These are phyloP conservation scores for Penicillium alfredii DNA, from an alignment of 495 filamentous ascomycete genomes.

Conservation along the genomic window DNA sequence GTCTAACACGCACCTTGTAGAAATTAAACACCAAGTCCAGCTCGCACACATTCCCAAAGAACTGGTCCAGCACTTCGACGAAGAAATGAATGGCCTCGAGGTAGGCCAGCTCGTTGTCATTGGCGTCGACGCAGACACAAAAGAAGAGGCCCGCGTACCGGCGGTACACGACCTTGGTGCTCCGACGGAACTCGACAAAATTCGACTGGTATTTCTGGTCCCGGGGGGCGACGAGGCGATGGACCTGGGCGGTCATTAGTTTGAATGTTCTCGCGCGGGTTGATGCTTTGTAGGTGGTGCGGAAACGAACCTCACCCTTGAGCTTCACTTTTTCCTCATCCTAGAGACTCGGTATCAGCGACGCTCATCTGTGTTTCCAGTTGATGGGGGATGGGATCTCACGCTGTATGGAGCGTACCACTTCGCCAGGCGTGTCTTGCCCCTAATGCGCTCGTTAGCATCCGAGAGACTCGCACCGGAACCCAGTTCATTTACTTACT, in stretches of 20 bases:
- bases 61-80: conserved; percentile 94
- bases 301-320: conserved; percentile 67
- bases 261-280: conserved; percentile 6
- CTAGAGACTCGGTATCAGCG: conserved; percentile 27
- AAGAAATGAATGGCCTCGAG: conserved; percentile 99
- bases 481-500: too few relatives aligned
- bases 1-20: conserved; percentile 58
- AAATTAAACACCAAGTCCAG: conserved; percentile 99
- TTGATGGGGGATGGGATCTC: conserved; percentile 19
- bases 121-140: conserved; percentile 97
- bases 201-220: conserved; percentile 99
- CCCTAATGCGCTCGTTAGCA: conserved; percentile 50
- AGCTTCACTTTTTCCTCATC: conserved; percentile 96
- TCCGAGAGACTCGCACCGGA: too few relatives aligned
- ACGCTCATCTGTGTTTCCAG: too few relatives aligned
- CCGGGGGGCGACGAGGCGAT: conserved; percentile 92
- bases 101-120: conserved; percentile 97
- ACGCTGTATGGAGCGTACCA: conserved; percentile 96
- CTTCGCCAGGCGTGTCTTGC: conserved; percentile 96
- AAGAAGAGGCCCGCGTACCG: conserved; percentile 97
- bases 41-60: conserved; percentile 99
- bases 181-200: conserved; percentile 82
- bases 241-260: conserved; percentile 52
- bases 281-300: conserved; percentile 1
- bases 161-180: conserved; percentile 91